Conservation (phyloP, 805 yeast species). For the Candida sphagnicola region DNA sequence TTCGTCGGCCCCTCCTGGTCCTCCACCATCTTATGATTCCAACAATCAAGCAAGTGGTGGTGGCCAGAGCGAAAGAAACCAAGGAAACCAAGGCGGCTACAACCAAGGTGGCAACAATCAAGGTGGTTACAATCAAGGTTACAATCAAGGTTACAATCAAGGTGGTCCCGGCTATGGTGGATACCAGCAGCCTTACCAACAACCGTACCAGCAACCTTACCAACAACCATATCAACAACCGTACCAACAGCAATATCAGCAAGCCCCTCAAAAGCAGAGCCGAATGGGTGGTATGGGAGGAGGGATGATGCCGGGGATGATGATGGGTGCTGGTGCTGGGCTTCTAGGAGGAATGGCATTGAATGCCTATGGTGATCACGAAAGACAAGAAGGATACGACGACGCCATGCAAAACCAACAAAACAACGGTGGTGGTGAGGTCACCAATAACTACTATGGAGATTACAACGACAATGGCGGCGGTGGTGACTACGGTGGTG, state of each 20-base stretch:
- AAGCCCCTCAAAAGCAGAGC: slow-evolving; percentile 11
- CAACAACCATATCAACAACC: slow-evolving; percentile 6
- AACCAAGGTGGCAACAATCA: slow-evolving; percentile 16
- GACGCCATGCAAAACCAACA: slow-evolving; percentile 27
- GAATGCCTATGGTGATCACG: slow-evolving; percentile 22
- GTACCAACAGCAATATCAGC: slow-evolving; percentile 14
- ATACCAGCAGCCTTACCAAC: slow-evolving; percentile 28
- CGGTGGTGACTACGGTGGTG: slow-evolving; percentile 21
- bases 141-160: slow-evolving; percentile 16
- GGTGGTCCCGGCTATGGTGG: slow-evolving; percentile 14
- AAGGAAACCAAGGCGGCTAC: slow-evolving; percentile 16
- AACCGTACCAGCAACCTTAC: slow-evolving; percentile 13
- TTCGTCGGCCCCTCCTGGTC: slow-evolving; percentile 26
- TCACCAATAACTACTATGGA: slow-evolving; percentile 14
- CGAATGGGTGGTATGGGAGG: slow-evolving; percentile 40
- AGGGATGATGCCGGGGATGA: slow-evolving; percentile 27
- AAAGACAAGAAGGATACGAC: slow-evolving; percentile 25
- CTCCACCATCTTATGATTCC: slow-evolving; percentile 44
- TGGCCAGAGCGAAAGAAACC: slow-evolving; percentile 8
- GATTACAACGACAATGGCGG: slow-evolving; percentile 10
- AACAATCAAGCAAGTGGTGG: slow-evolving; percentile 7
- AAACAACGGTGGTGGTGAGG: slow-evolving; percentile 23
- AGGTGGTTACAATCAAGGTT: slow-evolving; percentile 17
- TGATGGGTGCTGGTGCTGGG: slow-evolving; percentile 48
- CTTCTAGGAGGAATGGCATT: slow-evolving; percentile 57